These are phyloP conservation scores for Fonsecaea multimorphosa DNA, from an alignment of 2,329 filamentous ascomycete genomes.

Conservation along the genomic window DNA sequence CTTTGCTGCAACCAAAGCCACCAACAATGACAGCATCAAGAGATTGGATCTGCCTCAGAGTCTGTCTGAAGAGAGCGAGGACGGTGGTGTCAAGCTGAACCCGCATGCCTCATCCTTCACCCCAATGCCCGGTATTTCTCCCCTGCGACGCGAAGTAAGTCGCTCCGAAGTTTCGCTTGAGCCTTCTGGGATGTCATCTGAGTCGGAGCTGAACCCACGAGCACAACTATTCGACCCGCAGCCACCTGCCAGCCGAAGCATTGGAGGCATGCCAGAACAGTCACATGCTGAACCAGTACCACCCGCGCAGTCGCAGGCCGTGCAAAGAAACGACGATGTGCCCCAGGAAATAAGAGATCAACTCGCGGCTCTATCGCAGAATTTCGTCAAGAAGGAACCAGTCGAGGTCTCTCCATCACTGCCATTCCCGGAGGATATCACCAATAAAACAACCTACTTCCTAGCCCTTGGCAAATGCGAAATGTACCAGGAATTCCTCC, in stretches of 20 bases:
- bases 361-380: constrained; percentile 66
- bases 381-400: constrained; percentile 62
- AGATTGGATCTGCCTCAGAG: constrained; percentile 9
- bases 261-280: not conserved
- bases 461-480: constrained; percentile 91
- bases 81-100: constrained; percentile 31
- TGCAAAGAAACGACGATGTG: constrained; percentile 49
- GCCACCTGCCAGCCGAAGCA: not conserved
- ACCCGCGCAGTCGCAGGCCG: not conserved
- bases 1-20: not conserved
- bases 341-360: constrained; percentile 72
- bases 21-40: not conserved
- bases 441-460: constrained; percentile 81
- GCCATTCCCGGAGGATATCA: constrained; percentile 73
- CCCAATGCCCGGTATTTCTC: not conserved
- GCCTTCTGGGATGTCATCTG: not conserved
- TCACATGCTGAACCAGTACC: not conserved
- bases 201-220: not conserved
- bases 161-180: constrained; percentile 36
- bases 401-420: constrained; percentile 58
- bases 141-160: constrained; percentile 30
- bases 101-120: constrained; percentile 11
- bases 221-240: not conserved
- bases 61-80: constrained; percentile 36
- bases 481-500: constrained; percentile 78